Percentiles rank a stretch among this genome's conserved stretches.
Evolutionary conservation across 257 asterid species (phyloP).

Genomic region (Phtheirospermum japonicum): DNA sequence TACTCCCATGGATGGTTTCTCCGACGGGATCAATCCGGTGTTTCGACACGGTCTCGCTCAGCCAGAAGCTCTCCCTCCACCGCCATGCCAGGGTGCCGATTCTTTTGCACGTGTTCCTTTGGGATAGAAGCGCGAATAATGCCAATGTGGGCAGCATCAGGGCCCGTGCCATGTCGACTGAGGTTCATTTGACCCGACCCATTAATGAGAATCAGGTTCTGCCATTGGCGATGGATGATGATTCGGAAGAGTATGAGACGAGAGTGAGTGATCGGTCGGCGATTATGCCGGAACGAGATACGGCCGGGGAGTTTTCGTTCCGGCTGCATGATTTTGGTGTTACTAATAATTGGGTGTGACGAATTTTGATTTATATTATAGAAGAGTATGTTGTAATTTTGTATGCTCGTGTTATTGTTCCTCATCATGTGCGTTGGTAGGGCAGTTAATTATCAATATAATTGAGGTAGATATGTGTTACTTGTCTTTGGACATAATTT

Average conservation of each 20-base stretch:
- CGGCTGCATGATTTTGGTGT: background rate
- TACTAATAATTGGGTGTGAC: background rate
- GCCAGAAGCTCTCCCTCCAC: constrained; percentile 4
- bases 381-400: too few species aligned
- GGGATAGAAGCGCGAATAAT: background rate
- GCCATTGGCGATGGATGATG: background rate
- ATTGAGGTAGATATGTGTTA: too few species aligned
- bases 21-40: background rate
- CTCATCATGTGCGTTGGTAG: too few species aligned
- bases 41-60: constrained; percentile 2
- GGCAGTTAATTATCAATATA: too few species aligned
- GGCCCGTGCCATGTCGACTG: constrained; percentile 6
- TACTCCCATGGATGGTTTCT: constrained; percentile 5
- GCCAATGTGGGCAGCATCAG: background rate
- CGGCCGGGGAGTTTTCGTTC: constrained; percentile 8
- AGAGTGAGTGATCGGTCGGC: background rate
- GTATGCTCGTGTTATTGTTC: too few species aligned
- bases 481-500: too few species aligned
- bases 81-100: background rate
- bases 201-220: background rate
- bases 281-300: background rate
- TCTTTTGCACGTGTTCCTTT: background rate
- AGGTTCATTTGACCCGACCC: background rate
- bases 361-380: too few species aligned
- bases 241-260: background rate